Evolutionary conservation across 768 basidiomycete species (phyloP).

Genomic region (Rhodotorula toruloides): DNA sequence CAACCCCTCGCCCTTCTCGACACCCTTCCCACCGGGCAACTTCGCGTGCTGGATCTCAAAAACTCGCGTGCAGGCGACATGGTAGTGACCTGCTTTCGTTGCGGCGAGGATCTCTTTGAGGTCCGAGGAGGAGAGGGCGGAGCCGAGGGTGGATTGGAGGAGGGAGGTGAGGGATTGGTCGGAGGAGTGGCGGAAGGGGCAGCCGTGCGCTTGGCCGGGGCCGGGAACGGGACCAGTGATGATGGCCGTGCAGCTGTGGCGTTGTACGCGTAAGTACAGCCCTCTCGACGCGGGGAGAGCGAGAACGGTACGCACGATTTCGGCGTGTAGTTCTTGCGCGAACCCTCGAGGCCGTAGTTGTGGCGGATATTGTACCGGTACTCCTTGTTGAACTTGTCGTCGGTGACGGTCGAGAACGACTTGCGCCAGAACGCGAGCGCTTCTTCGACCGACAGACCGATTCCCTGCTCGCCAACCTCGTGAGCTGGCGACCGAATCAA

Average conservation of each 20-base stretch:
- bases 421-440: conserved; percentile 88
- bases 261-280: background rate
- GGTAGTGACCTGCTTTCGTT: conserved; percentile 76
- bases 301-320: conserved; percentile 59
- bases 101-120: conserved; percentile 73
- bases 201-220: conserved; percentile 69
- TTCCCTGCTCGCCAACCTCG: too few species aligned
- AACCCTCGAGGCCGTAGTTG: conserved; percentile 87
- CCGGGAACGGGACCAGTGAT: conserved; percentile 65
- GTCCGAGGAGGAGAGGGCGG: conserved; percentile 63
- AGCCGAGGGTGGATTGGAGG: conserved; percentile 64
- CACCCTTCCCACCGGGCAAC: conserved; percentile 46
- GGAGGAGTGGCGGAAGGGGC: conserved; percentile 86
- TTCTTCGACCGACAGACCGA: conserved; percentile 91
- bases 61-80: conserved; percentile 93
- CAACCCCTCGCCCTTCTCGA: conserved; percentile 83
- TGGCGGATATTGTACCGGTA: conserved; percentile 97
- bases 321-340: conserved; percentile 87
- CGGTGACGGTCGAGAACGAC: conserved; percentile 69
- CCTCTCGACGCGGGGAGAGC: background rate
- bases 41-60: conserved; percentile 84
- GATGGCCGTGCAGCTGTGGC: conserved; percentile 79
- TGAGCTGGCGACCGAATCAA: too few species aligned
- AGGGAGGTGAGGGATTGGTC: conserved; percentile 73
- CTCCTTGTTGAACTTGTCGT: conserved; percentile 96